Evolutionary conservation across 257 asterid genomes (phyloP), one percentile per base, ranked within the genome.

Genomic region (Petunia secreta): DNA sequence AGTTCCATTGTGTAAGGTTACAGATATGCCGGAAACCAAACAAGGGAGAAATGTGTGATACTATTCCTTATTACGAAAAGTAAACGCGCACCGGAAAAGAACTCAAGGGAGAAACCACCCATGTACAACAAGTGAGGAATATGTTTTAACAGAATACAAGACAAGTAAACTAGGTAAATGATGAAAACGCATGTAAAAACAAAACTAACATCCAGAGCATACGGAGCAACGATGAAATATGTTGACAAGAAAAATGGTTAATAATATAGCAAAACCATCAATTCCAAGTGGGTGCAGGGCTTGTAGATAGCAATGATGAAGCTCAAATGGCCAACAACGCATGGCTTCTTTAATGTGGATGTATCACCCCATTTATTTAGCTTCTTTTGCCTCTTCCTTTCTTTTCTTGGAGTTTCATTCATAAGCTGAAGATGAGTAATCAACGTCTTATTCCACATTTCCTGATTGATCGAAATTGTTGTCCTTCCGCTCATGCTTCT

Each of bases 311-410:
- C 94, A 98, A 79, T 94, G 98, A 82, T 96, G 99, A 36, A 96
- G 99, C 89, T 96, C 99, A 1, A 91, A 92, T 3, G 99, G 90
- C 99, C 99, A 96, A 94, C 98, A 4, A 96, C 98, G n/a, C 99
- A 88, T 4, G 97, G 98, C 71, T 94, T 96, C 77, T 96, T 96
- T 79, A 86, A 83, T 0, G 97, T 57, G 39, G 98, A 91, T 0
- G 95, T 4, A 79, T 94, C 98, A 36, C 92, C 99, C 85, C 91
- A 25, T 89, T 0, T 96, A 97, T 16, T 94, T 98, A 1, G 75
- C 98, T 36, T 25, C 25, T 25, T 91, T 98, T 13, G 94, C 98
- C 81, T 91, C 98, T 0, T 96, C 97, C 84, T 83, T 96, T 80
- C 98, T 90, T 77, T 81, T 96, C 89, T 89, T 96, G 0, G 92